Evolutionary conservation across 495 filamentous ascomycete genomes (phyloP).

Genomic region (Geoglossum glabrum): DNA sequence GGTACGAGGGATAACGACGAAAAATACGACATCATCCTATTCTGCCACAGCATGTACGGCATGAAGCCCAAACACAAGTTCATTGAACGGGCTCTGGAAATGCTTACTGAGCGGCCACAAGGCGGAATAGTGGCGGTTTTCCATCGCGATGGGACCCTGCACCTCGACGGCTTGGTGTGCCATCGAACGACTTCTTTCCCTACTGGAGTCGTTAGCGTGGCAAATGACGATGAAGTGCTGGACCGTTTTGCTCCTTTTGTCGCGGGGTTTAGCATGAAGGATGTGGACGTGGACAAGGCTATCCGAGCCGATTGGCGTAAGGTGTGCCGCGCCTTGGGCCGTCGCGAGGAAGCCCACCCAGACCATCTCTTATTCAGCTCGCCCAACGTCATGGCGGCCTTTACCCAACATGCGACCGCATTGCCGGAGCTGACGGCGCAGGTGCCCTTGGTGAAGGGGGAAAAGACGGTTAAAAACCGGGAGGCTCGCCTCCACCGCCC

Average conservation of each 20-base stretch:
- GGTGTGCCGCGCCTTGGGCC: slow-evolving; percentile 30
- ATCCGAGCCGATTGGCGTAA: slow-evolving; percentile 27
- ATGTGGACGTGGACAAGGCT: slow-evolving; percentile 18
- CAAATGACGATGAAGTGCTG: slow-evolving; percentile 27
- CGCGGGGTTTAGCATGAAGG: slow-evolving; percentile 26
- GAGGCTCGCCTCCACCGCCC: slow-evolving; percentile 28
- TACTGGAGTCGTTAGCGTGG: slow-evolving; percentile 25
- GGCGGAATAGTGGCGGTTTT: slow-evolving; percentile 33
- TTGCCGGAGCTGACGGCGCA: slow-evolving; percentile 28
- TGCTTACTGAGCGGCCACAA: slow-evolving; percentile 28
- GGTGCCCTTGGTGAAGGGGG: slow-evolving; percentile 23
- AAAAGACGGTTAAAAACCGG: slow-evolving; percentile 28
- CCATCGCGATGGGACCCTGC: slow-evolving; percentile 27
- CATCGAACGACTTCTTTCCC: slow-evolving; percentile 32
- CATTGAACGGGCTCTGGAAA: slow-evolving; percentile 28
- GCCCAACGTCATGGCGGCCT: slow-evolving; percentile 31
- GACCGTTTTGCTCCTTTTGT: slow-evolving; percentile 34
- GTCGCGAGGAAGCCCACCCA: slow-evolving; percentile 21
- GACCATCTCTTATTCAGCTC: slow-evolving; percentile 30
- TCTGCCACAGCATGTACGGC: slow-evolving; percentile 47
- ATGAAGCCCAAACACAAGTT: slow-evolving; percentile 29
- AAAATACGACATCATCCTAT: slow-evolving; percentile 36
- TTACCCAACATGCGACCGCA: slow-evolving; percentile 27
- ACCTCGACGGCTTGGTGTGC: slow-evolving; percentile 30
- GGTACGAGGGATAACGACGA: slow-evolving; percentile 15